Conservation (phyloP, 352 stramenopile genomes). For the Phytophthora megakarya region DNA sequence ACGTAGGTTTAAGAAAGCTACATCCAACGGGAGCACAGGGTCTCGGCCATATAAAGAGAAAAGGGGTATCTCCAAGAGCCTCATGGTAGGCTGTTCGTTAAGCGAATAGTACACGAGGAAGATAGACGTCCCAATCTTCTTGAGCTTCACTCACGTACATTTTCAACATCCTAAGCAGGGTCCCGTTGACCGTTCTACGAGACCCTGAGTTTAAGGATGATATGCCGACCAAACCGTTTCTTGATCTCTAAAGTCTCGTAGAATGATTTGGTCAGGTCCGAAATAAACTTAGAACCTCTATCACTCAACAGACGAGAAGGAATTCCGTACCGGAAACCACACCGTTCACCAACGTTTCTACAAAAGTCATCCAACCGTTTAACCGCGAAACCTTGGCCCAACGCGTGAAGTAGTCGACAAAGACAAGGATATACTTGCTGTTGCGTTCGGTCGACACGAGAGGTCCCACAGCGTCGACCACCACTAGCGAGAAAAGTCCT, state of each 20-base stretch:
- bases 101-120: not conserved
- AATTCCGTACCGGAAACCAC: constrained; percentile 1
- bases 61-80: constrained; percentile 3
- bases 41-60: no score
- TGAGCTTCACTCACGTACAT: no score
- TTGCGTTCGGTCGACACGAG: no score
- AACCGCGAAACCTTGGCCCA: constrained; percentile 2
- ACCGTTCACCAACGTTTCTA: not conserved
- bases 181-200: no score
- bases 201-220: constrained; percentile 7
- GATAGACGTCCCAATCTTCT: no score
- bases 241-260: constrained; percentile 7
- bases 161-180: no score
- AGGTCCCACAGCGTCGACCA: no score
- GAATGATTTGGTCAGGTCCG: constrained; percentile 6
- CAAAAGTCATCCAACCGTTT: not conserved
- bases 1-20: constrained; percentile 8
- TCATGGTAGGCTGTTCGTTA: constrained; percentile 6
- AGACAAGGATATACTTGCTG: no score
- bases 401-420: not conserved
- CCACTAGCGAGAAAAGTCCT: no score
- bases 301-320: constrained; percentile 9
- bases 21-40: constrained; percentile 2
- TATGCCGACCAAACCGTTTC: constrained; percentile 7
- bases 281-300: constrained; percentile 5